These are phyloP conservation scores for Aaosphaeria arxii DNA, from an alignment of 2,329 filamentous ascomycete species.

Conservation along the genomic window DNA sequence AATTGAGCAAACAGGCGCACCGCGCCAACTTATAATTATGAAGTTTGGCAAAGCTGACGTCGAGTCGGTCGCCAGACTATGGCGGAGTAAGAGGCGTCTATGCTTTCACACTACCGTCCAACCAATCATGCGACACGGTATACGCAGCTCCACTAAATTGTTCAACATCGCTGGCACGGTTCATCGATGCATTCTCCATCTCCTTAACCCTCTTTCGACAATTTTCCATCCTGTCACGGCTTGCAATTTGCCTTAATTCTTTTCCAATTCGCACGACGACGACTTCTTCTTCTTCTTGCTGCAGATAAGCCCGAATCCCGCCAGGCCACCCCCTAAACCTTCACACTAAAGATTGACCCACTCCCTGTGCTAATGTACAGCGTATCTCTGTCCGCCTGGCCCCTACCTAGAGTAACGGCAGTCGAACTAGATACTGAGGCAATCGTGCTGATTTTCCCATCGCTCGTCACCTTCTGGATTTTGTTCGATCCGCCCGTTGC, in stretches of 20 bases:
- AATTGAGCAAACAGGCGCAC: too few species aligned
- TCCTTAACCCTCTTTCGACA: not conserved
- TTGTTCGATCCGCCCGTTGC: constrained; percentile 8
- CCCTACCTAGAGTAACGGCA: constrained; percentile 7
- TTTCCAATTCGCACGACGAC: not conserved
- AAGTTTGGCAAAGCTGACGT: too few species aligned
- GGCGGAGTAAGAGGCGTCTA: too few species aligned
- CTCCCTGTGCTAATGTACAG: constrained; percentile 10
- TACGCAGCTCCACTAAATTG: too few species aligned
- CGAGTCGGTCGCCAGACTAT: too few species aligned
- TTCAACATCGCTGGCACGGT: too few species aligned
- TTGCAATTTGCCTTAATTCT: not conserved
- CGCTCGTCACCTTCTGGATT: constrained; percentile 10
- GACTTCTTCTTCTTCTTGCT: too few species aligned
- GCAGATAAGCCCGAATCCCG: not conserved
- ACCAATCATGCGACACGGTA: too few species aligned
- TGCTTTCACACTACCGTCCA: too few species aligned
- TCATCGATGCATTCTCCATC: too few species aligned
- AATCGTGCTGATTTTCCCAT: constrained; percentile 12
- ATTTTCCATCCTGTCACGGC: not conserved
- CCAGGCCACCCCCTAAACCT: constrained; percentile 2
- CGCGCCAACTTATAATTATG: too few species aligned
- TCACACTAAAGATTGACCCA: constrained; percentile 8
- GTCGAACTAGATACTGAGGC: constrained; percentile 10
- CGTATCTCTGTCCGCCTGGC: constrained; percentile 12